Conservation (phyloP, 345 rosid species). For the Moringa oleifera region DNA sequence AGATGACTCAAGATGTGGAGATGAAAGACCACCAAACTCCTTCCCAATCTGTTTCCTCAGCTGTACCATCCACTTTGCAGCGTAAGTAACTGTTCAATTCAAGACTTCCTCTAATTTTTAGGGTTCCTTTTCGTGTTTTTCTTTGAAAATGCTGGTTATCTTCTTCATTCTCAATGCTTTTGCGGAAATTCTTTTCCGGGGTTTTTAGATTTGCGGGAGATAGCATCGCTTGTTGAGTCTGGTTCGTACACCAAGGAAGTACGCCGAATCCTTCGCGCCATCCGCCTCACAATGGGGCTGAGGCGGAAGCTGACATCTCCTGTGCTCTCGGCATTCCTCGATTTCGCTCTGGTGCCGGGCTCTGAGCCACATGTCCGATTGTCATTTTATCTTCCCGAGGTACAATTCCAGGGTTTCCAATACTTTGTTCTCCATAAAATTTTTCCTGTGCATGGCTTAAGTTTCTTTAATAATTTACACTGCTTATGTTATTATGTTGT, state of each 20-base stretch:
- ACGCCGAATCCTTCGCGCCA: constrained; percentile 64
- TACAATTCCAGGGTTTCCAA: constrained; percentile 9
- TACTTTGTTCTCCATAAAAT: no score
- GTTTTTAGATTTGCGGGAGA: constrained; percentile 66
- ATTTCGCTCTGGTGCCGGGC: constrained; percentile 51
- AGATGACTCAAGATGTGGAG: constrained; percentile 77
- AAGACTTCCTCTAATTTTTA: constrained; percentile 1
- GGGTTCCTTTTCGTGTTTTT: constrained; percentile 1
- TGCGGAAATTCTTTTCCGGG: not conserved
- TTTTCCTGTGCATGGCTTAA: not conserved
- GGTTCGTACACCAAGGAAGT: constrained; percentile 68
- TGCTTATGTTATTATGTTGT: not conserved
- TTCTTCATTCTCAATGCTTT: no score
- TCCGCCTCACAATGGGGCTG: constrained; percentile 56
- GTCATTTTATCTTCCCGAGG: constrained; percentile 57
- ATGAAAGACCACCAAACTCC: constrained; percentile 69
- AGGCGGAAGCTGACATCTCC: constrained; percentile 54
- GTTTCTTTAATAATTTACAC: not conserved
- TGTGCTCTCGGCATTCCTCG: constrained; percentile 51
- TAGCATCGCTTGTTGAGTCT: constrained; percentile 58
- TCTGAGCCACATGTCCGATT: constrained; percentile 57
- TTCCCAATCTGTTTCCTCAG: constrained; percentile 41
- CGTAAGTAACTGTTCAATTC: constrained; percentile 24
- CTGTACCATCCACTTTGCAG: constrained; percentile 60
- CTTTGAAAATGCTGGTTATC: no score